Base-by-base conservation (phyloP, 106 monocot genomes). In the Apostasia shenzhenica region DNA sequence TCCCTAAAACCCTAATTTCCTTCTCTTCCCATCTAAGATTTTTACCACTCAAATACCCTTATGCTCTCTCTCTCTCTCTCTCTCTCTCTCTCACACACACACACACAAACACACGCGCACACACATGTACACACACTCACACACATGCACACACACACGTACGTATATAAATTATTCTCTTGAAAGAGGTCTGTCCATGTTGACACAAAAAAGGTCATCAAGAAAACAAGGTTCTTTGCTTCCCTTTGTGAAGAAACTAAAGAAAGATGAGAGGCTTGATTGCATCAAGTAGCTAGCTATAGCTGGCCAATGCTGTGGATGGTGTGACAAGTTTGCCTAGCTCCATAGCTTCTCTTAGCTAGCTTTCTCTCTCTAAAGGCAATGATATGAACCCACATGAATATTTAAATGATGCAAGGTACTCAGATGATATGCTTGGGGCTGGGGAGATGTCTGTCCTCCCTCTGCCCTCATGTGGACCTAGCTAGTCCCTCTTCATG, bases 281-380 rank as follows among this genome's bases (percentile, higher is more conserved):
- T 59, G 39, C 40, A 2, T 8, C 41, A 1, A 62, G 62, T 62
- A 62, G 62, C 62, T 62, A 44, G 62, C 62, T 44, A 62, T 62
- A 62, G 62, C 62, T 62, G 62, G 62, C 62, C 62, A 62, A 40
- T 43, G 62, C 62, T 62, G 62, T 62, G 62, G 44, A 62, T 62
- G 62, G 44, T 45, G 45, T 62, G 62, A 62, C 62, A 44, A 43
- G 43, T 41, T 45, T 62, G 62, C 5, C 62, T 62, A 62, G 1
- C 3, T 43, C 61, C 43, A 61, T 41, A 4, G 11, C 1, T 44
- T 26, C 26, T 26, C 61, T 12, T 4, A 45, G 44, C 62, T 62
- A 62, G 42, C 62, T 45, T 9, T 6, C 62, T 26, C 26, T 26
- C 26, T 26, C 26, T 26, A 62, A 43, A 62, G 62, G 62, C 45